These are phyloP conservation scores for Bretziella fagacearum DNA, from an alignment of 2,329 filamentous ascomycete genomes.

Conservation along the genomic window DNA sequence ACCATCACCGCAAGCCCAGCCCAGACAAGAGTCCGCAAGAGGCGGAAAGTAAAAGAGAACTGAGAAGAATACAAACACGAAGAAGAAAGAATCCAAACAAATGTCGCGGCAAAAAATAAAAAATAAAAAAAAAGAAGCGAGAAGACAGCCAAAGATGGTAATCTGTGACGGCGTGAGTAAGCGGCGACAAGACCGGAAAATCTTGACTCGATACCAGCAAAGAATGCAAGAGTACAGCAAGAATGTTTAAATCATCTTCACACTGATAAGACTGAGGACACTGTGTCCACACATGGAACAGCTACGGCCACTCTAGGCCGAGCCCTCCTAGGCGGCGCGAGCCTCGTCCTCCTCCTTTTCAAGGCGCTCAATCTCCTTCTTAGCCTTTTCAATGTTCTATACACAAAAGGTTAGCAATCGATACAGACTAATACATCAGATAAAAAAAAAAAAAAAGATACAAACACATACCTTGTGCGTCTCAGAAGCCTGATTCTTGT, in stretches of 20 bases:
- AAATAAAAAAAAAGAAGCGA: too few relatives aligned
- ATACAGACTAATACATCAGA: neutral
- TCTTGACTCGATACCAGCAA: too few relatives aligned
- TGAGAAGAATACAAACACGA: too few relatives aligned
- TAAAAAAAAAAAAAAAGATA: neutral
- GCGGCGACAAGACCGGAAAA: too few relatives aligned
- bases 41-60: too few relatives aligned
- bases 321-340: neutral
- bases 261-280: neutral
- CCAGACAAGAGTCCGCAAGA: too few relatives aligned
- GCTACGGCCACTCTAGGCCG: neutral
- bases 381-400: conserved; percentile 90
- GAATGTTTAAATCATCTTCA: neutral
- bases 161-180: too few relatives aligned
- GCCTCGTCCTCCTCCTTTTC: conserved; percentile 39
- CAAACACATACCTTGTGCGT: conserved; percentile 60
- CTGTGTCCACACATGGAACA: neutral
- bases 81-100: too few relatives aligned
- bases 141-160: too few relatives aligned
- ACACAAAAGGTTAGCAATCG: conserved; percentile 19
- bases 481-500: conserved; percentile 72
- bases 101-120: too few relatives aligned
- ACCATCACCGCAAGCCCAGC: too few relatives aligned
- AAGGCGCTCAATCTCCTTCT: conserved; percentile 84
- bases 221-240: too few relatives aligned